Evolutionary conservation across 306 rosid genomes (phyloP), one percentile per base, ranked within the genome.

Genomic region (Adenanthera pavonina): DNA sequence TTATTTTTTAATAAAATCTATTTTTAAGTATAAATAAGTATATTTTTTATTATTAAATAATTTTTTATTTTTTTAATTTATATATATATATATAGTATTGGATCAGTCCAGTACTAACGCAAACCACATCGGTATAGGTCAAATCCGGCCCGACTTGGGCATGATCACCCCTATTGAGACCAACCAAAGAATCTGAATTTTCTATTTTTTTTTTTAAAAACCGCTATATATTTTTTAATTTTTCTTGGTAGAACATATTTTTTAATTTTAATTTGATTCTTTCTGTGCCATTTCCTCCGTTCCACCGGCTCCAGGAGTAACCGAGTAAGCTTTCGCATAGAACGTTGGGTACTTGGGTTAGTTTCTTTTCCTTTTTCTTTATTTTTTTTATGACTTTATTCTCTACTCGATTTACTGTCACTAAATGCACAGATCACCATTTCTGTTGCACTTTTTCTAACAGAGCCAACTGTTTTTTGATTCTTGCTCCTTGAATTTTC

Each of bases 401-500:
- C 84, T 67, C 61, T 48, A 41, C 69, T 69, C 66, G 3, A 4
- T 54, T 79, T 41, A 69, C 72, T 80, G 82, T 54, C 74, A 59
- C 48, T 13, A 20, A 25, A 82, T 4, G 3, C 34, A n/a, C 62
- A n/a, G 75, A 84, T 80, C 75, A 74, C 30, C 70, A 11, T 68
- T 47, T 44, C 51, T n/a, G 40, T 34, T 41, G 43, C 33, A 9
- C 44, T 19, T 59, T 59, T 61, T 15, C 48, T 7, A 2, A 47
- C 20, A 44, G 46, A 57, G 15, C 46, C 77, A 62, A 9, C 68
- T 11, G 35, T 66, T 66, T 1, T 3, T 75, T 34, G 40, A 30
- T 67, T 54, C 71, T 30, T 53, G 20, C 47, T 73, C 15, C 51
- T 38, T 38, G 65, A 60, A 73, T 73, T 65, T 16, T 13, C 19